Evolutionary conservation across 2,329 filamentous ascomycete genomes (phyloP), one percentile per base, ranked within the genome.

Genomic region (Scedosporium boydii): DNA sequence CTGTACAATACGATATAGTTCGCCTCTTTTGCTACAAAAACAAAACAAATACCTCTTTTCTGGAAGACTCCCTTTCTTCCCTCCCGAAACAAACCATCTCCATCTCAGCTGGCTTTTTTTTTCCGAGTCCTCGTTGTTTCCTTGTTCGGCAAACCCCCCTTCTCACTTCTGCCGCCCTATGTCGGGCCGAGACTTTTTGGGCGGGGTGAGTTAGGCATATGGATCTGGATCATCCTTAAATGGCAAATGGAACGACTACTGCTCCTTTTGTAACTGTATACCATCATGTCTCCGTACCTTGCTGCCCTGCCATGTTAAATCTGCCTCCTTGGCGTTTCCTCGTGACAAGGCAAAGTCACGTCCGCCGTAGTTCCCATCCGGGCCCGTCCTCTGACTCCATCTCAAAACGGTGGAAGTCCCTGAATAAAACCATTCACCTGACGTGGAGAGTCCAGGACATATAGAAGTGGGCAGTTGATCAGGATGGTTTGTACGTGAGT

Each of bases 1-100:
- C 55, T 61, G 63, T 66, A 67, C 64, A 65, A 63, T 67, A 66
- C 44, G 21, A 59, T 55, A 57, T 63, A 58, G 57, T 62, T 55
- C 59, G 51, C 23, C 18, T 26, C 51, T 55, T 23, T 23, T 55
- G 51, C 51, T 27, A 12, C 21, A 55, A 12, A 38, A 38, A 3
- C 34, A 38, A 38, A 55, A 27, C 23, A 27, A 55, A 55, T 14
- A 48, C 44, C 44, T n/a, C n/a, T 48, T 48, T 46, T 18, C 44
- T 41, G 18, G 51, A 56, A 27, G 12, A 56, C 51, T 23, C 12
- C 51, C 14, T 23, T 56, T 56, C 14, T 56, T 29, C 7, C 51
- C 6, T 23, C 7, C 9, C 14, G 21, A 56, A n/a, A 48, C 44
- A 21, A n/a, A 48, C 6, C 6, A 21, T 21, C 44, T 48, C 16